Conservation (phyloP, 495 filamentous ascomycete genomes). For the Penicillium coffeae region DNA sequence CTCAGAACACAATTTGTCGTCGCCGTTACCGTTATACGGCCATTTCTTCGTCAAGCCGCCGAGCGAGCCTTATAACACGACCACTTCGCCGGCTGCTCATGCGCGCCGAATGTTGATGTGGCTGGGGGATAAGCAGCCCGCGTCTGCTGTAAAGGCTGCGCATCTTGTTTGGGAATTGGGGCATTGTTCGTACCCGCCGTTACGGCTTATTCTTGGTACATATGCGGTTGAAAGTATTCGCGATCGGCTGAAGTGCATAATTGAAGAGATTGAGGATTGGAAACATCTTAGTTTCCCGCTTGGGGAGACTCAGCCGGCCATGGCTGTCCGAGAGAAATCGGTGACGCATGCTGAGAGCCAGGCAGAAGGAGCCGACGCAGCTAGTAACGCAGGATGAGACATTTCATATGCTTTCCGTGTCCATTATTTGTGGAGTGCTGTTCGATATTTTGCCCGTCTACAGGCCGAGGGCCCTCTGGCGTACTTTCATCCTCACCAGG, state of each 20-base stretch:
- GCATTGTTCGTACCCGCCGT: constrained; percentile 85
- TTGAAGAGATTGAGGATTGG: constrained; percentile 94
- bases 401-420: background rate
- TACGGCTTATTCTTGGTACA: constrained; percentile 79
- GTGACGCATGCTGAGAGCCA: background rate
- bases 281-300: constrained; percentile 65
- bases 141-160: constrained; percentile 88
- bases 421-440: too few relatives aligned
- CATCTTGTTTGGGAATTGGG: constrained; percentile 95
- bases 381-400: constrained; percentile 1
- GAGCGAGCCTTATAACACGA: constrained; percentile 72
- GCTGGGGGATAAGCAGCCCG: constrained; percentile 87
- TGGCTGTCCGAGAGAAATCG: constrained; percentile 7
- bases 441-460: too few relatives aligned
- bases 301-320: constrained; percentile 27
- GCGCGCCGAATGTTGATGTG: constrained; percentile 93
- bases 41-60: constrained; percentile 88
- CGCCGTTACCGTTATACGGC: constrained; percentile 71
- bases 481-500: too few relatives aligned
- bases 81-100: constrained; percentile 78
- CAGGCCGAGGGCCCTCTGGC: too few relatives aligned
- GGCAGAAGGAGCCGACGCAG: background rate
- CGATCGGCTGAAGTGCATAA: constrained; percentile 81
- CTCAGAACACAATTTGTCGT: constrained; percentile 35
- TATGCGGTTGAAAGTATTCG: constrained; percentile 95